A percentile compares a stretch with the other conserved stretches of the same genome.
These are phyloP conservation scores for Viscum album DNA, from an alignment of 177 flowering plant genomes.

Conservation along the genomic window DNA sequence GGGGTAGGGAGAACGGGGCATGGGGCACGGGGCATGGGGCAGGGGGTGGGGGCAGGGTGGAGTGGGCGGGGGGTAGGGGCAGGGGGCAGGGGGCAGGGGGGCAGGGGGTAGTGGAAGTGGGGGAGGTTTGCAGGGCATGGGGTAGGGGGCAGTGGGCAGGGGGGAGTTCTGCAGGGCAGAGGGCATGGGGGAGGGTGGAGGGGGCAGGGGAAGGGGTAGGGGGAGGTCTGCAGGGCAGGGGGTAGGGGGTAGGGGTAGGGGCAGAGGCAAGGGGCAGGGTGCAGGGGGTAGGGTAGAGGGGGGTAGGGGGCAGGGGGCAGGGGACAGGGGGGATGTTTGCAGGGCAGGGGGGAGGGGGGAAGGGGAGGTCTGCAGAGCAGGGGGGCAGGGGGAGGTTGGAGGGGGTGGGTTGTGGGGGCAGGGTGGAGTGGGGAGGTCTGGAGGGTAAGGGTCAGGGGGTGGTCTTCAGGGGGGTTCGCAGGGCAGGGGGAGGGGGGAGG, in stretches of 20 bases:
- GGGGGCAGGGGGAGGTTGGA: background rate
- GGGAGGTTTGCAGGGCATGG: background rate
- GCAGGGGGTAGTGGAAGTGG: no score
- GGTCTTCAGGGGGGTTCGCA: background rate
- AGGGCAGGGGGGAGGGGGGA: no score
- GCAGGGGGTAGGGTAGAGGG: no score
- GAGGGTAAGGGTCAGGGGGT: background rate
- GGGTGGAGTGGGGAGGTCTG: background rate
- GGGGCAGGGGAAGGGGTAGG: no score
- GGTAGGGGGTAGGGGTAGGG: no score
- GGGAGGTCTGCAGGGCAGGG: no score
- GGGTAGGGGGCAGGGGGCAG: no score
- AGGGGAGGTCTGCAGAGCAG: background rate
- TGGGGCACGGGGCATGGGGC: background rate
- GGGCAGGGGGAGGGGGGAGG: conserved; percentile 1
- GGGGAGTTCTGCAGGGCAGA: no score
- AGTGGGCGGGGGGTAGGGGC: background rate
- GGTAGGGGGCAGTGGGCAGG: background rate
- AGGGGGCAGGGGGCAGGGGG: no score
- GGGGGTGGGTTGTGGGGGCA: background rate
- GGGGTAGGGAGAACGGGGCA: background rate
- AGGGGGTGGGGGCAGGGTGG: background rate
- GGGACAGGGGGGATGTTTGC: no score
- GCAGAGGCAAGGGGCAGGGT: no score
- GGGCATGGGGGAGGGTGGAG: no score